A percentile compares a stretch with the other conserved stretches of the same genome.
Evolutionary conservation across 202 grass and related monocot genomes (phyloP).

Genomic region (Zoysia matrella): DNA sequence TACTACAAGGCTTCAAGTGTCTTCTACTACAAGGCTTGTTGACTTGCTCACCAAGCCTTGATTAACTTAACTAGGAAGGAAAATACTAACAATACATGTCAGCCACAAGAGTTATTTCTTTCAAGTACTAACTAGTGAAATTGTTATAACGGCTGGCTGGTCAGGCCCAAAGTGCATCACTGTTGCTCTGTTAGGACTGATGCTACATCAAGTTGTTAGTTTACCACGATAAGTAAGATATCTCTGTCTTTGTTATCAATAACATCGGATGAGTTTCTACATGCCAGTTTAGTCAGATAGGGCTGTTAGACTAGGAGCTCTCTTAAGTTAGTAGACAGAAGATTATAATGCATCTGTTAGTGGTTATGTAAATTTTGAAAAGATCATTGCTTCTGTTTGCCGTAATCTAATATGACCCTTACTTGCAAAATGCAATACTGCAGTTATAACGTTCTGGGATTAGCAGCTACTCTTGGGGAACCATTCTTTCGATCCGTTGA

Average conservation of each 20-base stretch:
- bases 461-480: constrained; percentile 85
- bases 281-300: background rate
- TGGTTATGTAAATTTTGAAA: constrained; percentile 8
- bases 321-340: background rate
- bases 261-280: background rate
- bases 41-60: too few relatives aligned
- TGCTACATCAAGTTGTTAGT: background rate
- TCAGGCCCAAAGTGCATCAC: background rate
- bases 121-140: background rate
- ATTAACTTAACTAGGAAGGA: too few relatives aligned
- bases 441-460: constrained; percentile 94
- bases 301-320: background rate
- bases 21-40: too few relatives aligned
- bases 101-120: too few relatives aligned
- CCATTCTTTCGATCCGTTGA: constrained; percentile 76
- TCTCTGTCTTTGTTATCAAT: too few relatives aligned
- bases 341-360: background rate
- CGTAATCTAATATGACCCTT: constrained; percentile 30
- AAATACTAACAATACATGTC: too few relatives aligned
- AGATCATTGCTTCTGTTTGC: background rate
- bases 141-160: background rate
- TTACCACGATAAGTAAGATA: background rate
- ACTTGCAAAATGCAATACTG: constrained; percentile 35
- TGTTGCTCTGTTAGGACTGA: background rate
- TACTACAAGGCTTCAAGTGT: too few relatives aligned